Percentiles rank a stretch among this genome's conserved stretches.
Conservation (phyloP, 23 red algal genomes). For the Gracilaria vermiculophylla region DNA sequence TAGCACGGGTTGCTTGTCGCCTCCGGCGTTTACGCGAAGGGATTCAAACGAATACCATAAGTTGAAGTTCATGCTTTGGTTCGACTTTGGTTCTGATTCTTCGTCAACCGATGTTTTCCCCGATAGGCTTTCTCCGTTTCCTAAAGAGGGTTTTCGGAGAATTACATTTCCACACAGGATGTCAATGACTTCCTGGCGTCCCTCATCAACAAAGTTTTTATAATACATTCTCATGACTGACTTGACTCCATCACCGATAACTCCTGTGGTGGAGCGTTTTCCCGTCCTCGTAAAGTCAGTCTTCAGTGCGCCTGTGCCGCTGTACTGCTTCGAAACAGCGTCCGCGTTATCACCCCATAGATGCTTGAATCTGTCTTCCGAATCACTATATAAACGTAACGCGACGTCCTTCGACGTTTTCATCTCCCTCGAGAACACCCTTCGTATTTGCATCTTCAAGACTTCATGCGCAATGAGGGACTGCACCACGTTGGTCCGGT, state of each 20-base stretch:
- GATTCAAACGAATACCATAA: conserved; percentile 64
- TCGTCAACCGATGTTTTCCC: neutral
- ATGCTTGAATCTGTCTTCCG: conserved; percentile 82
- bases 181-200: conserved; percentile 93
- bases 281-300: conserved; percentile 94
- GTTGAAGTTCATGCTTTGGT: neutral
- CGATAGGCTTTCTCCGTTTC: neutral
- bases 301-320: conserved; percentile 94
- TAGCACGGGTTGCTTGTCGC: conserved; percentile 68
- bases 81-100: neutral
- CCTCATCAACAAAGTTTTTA: conserved; percentile 99
- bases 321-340: conserved; percentile 91
- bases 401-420: conserved; percentile 1
- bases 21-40: conserved; percentile 72
- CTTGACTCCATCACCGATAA: conserved; percentile 93
- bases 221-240: conserved; percentile 97
- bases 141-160: conserved; percentile 1
- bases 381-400: conserved; percentile 49
- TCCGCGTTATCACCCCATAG: conserved; percentile 98
- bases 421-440: conserved; percentile 15
- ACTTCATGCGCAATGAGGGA: conserved; percentile 66
- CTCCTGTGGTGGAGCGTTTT: conserved; percentile 91
- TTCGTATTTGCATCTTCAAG: conserved; percentile 57
- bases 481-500: conserved; percentile 96
- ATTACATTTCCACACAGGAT: conserved; percentile 82